Conservation (phyloP, 192 early-diverging fungal genomes). For the Geranomyces michiganensis region DNA sequence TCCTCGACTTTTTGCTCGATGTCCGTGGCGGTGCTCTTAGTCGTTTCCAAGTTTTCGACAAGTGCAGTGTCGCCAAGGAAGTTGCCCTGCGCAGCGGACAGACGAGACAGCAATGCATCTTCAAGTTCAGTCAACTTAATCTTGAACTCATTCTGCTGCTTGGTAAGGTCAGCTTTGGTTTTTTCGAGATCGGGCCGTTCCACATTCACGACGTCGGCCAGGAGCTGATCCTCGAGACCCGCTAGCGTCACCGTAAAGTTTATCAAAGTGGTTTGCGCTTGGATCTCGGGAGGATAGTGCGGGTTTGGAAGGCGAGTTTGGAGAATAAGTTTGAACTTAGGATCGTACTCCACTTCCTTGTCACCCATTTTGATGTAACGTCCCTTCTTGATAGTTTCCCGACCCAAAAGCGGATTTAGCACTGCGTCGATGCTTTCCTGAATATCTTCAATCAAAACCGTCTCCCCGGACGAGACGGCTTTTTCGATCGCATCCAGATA, state of each 20-base stretch:
- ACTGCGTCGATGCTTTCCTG: conserved; percentile 64
- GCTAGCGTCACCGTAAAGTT: conserved; percentile 70
- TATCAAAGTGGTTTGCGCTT: conserved; percentile 67
- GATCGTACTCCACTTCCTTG: conserved; percentile 72
- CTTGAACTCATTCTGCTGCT: conserved; percentile 73
- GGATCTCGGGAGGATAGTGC: conserved; percentile 71
- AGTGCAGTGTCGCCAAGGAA: conserved; percentile 69
- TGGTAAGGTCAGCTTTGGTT: conserved; percentile 67
- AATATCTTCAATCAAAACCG: conserved; percentile 67
- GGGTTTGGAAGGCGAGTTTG: conserved; percentile 65
- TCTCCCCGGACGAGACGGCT: conserved; percentile 61
- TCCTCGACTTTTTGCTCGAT: conserved; percentile 70
- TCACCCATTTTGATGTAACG: conserved; percentile 70
- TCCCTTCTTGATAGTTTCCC: conserved; percentile 70
- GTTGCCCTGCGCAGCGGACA: conserved; percentile 66
- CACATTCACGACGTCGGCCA: conserved; percentile 71
- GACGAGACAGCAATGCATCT: conserved; percentile 61
- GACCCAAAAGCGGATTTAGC: conserved; percentile 64
- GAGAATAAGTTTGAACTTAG: conserved; percentile 63
- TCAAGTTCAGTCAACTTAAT: conserved; percentile 66
- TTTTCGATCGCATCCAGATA: conserved; percentile 68
- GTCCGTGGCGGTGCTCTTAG: conserved; percentile 65
- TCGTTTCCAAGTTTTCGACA: conserved; percentile 67
- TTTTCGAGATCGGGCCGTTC: conserved; percentile 66
- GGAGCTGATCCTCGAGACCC: conserved; percentile 67